These are phyloP conservation scores for Solanum hybrid DNA, from an alignment of 305 asterid species.

Conservation along the genomic window DNA sequence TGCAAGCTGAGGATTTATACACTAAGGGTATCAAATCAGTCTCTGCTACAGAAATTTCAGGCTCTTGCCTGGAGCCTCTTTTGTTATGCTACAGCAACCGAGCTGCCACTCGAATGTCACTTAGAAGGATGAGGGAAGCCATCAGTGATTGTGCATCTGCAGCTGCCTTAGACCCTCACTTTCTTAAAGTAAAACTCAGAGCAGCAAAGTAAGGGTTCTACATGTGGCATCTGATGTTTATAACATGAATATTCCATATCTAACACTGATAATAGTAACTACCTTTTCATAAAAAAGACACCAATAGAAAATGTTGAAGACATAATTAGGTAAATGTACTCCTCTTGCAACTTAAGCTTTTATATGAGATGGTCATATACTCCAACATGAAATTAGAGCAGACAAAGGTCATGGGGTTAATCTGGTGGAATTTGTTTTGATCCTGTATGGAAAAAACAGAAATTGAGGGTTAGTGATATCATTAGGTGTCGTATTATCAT, in stretches of 20 bases:
- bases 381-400: not conserved
- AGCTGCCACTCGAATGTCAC: slow-evolving; percentile 91
- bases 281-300: not conserved
- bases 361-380: not conserved
- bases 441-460: not conserved
- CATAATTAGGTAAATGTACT: not conserved
- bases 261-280: not conserved
- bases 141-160: slow-evolving; percentile 74
- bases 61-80: slow-evolving; percentile 37
- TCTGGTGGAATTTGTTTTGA: not conserved
- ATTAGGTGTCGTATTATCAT: not conserved
- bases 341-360: not conserved
- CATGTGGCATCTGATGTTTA: not conserved
- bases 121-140: slow-evolving; percentile 82
- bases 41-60: slow-evolving; percentile 19
- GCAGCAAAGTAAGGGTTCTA: slow-evolving; percentile 75
- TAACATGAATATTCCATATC: not conserved
- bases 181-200: slow-evolving; percentile 59
- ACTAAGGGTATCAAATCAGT: slow-evolving; percentile 57
- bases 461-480: not conserved
- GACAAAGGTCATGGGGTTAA: not conserved
- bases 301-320: not conserved
- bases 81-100: slow-evolving; percentile 91
- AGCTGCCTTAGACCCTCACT: slow-evolving; percentile 54
- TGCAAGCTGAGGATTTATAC: slow-evolving; percentile 76